Conservation (phyloP, 495 filamentous ascomycete genomes). For the Aeminium ludgeri region DNA sequence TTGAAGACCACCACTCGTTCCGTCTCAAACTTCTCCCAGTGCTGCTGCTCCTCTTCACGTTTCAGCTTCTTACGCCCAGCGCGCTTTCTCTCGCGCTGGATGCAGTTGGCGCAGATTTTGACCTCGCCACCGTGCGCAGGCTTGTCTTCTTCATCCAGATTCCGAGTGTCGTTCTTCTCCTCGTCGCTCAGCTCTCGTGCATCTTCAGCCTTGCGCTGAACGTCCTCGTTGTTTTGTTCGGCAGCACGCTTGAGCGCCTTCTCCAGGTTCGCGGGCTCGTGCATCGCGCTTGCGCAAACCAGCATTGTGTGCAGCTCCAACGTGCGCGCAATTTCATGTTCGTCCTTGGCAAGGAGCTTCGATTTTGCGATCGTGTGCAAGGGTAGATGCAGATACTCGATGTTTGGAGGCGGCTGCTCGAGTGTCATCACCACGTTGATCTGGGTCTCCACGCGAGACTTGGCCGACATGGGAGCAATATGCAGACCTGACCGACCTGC, state of each 20-base stretch:
- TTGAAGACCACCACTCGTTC: slow-evolving; percentile 87
- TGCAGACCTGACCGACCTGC: slow-evolving; percentile 23
- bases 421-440: slow-evolving; percentile 67
- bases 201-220: slow-evolving; percentile 26
- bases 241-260: slow-evolving; percentile 52
- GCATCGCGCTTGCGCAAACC: slow-evolving; percentile 90
- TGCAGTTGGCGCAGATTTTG: slow-evolving; percentile 68
- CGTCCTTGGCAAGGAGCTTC: slow-evolving; percentile 59
- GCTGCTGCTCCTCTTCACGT: slow-evolving; percentile 66
- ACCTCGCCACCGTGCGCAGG: slow-evolving; percentile 73
- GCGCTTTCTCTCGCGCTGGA: slow-evolving; percentile 71
- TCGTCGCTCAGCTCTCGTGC: slow-evolving; percentile 18
- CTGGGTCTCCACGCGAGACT: slow-evolving; percentile 90
- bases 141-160: slow-evolving; percentile 41
- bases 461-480: slow-evolving; percentile 51
- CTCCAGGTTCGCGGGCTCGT: slow-evolving; percentile 41
- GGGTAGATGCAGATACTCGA: slow-evolving; percentile 68
- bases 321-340: slow-evolving; percentile 44
- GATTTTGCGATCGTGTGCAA: slow-evolving; percentile 80
- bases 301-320: slow-evolving; percentile 66
- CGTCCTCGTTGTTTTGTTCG: slow-evolving; percentile 14
- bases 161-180: slow-evolving; percentile 8
- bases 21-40: slow-evolving; percentile 60
- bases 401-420: slow-evolving; percentile 49
- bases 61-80: slow-evolving; percentile 78